Conservation (phyloP, 257 asterid species). For the Solanum verrucosum region DNA sequence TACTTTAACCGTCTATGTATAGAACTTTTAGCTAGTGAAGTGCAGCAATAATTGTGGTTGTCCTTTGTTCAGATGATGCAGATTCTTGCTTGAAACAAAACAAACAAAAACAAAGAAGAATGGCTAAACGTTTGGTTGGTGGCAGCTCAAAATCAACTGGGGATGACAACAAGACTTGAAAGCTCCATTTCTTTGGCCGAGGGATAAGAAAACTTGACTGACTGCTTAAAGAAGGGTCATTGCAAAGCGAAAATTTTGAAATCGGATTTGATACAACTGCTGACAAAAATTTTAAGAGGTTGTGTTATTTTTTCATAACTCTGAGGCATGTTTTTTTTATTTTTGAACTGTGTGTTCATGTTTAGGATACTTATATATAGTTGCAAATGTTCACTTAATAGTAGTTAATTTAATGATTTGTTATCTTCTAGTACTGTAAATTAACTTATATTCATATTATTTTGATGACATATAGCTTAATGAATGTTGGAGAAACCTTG, state of each 20-base stretch:
- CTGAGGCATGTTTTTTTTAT: neutral
- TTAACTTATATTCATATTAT: neutral
- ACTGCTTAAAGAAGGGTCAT: neutral
- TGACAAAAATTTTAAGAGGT: neutral
- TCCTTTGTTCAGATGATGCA: constrained; percentile 13
- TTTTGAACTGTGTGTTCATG: neutral
- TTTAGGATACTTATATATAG: neutral
- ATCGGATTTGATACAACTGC: neutral
- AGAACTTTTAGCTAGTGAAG: neutral
- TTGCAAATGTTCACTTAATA: neutral
- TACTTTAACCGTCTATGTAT: neutral
- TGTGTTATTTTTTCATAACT: neutral
- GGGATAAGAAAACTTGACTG: neutral
- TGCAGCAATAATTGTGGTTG: neutral
- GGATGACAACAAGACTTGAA: neutral
- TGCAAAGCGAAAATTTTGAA: neutral
- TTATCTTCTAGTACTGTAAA: neutral
- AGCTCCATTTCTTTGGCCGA: neutral
- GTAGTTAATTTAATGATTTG: neutral
- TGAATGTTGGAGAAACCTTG: neutral
- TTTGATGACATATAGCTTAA: neutral
- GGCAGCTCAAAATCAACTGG: constrained; percentile 6
- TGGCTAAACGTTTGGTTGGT: constrained; percentile 33
- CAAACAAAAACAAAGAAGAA: constrained; percentile 51
- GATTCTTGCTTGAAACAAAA: constrained; percentile 19